Conservation (phyloP, 192 early-diverging fungal genomes). For the Martensiomyces pterosporus region DNA sequence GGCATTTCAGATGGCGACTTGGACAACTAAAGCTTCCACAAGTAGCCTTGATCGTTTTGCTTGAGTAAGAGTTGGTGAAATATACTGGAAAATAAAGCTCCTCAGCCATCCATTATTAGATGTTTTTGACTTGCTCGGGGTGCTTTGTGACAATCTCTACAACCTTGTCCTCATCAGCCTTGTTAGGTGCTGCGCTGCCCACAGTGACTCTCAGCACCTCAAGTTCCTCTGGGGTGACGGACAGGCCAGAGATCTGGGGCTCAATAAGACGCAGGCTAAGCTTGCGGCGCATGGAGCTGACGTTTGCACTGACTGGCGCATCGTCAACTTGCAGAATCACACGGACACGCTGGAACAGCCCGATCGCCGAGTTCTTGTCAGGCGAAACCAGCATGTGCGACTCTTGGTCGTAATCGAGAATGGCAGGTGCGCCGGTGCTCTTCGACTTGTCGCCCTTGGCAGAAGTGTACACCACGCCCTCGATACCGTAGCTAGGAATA, state of each 20-base stretch:
- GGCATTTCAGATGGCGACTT: constrained; percentile 27
- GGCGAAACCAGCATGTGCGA: constrained; percentile 27
- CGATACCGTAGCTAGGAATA: constrained; percentile 88
- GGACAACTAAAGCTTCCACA: constrained; percentile 7
- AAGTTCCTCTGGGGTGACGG: constrained; percentile 22
- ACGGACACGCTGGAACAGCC: constrained; percentile 39
- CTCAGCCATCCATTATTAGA: no score
- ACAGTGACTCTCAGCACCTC: constrained; percentile 15
- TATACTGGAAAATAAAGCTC: no score
- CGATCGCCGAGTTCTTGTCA: constrained; percentile 11
- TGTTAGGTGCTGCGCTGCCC: background rate
- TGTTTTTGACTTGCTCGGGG: constrained; percentile 29
- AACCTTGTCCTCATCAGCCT: constrained; percentile 18
- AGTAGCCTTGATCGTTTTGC: no score
- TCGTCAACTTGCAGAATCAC: constrained; percentile 47
- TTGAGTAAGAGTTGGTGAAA: no score
- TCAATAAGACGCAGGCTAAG: constrained; percentile 33
- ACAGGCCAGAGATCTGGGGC: constrained; percentile 25
- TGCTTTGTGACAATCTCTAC: constrained; percentile 38
- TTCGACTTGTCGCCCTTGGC: constrained; percentile 11
- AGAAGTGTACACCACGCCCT: constrained; percentile 79
- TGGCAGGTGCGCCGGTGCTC: constrained; percentile 2
- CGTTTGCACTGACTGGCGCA: constrained; percentile 42
- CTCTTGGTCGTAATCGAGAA: constrained; percentile 29
- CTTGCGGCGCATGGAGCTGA: constrained; percentile 50